These are phyloP conservation scores for Pyrenopolyporus hunteri DNA, from an alignment of 495 filamentous ascomycete species.

Conservation along the genomic window DNA sequence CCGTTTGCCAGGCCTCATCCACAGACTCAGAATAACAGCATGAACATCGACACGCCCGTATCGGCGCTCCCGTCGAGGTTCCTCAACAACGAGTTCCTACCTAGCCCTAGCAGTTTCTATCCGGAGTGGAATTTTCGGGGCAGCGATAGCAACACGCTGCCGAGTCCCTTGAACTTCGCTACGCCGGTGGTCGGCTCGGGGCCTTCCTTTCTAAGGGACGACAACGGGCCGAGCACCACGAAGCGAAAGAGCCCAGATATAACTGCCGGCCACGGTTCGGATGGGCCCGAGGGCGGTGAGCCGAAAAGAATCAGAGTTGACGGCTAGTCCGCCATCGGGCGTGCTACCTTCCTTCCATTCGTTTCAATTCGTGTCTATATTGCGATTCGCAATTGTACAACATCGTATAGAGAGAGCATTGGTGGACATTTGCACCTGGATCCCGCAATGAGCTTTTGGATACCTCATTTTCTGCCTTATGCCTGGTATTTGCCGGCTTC, in stretches of 20 bases:
- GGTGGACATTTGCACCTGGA: conserved; percentile 4
- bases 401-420: conserved; percentile 27
- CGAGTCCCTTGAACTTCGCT: conserved; percentile 88
- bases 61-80: conserved; percentile 95
- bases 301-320: conserved; percentile 55
- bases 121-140: conserved; percentile 81
- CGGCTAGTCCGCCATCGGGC: conserved; percentile 12
- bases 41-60: conserved; percentile 93
- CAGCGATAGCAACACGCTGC: conserved; percentile 78
- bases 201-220: conserved; percentile 68
- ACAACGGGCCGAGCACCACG: conserved; percentile 39
- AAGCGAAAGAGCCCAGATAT: conserved; percentile 60
- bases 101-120: conserved; percentile 89
- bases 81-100: conserved; percentile 80
- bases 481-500: conserved; percentile 22
- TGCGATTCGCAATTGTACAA: conserved; percentile 25
- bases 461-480: conserved; percentile 32
- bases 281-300: conserved; percentile 47
- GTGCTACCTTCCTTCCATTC: background rate
- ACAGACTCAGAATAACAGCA: conserved; percentile 65
- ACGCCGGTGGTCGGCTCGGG: conserved; percentile 80
- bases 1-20: conserved; percentile 88
- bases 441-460: conserved; percentile 13
- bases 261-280: conserved; percentile 39
- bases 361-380: conserved; percentile 15